Evolutionary conservation across 805 yeast species (phyloP), one percentile per base, ranked within the genome.

Genomic region (Lipomyces japonicus): DNA sequence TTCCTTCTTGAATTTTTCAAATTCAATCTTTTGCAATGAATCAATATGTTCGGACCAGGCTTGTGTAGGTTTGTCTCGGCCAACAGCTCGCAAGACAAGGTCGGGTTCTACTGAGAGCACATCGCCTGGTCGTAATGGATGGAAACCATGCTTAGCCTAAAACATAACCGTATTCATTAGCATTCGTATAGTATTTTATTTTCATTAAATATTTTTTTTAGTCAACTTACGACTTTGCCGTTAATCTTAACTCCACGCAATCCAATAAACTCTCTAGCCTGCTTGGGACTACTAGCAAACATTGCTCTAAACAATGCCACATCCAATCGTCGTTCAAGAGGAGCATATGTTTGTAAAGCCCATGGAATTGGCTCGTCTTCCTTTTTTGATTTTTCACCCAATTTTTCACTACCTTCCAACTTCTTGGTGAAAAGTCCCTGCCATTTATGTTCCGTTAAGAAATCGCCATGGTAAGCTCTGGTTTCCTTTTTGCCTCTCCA

Each of bases 381-480:
- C n/a, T n/a, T n/a, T n/a, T n/a, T n/a, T n/a, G 47, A 6, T 34
- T 7, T 25, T 9, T 42, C 44, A 7, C 43, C 42, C 3, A 52
- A 39, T n/a, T 51, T 31, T 23, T 39, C 47, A 36, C 88, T 96
- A 25, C 95, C 86, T 52, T 84, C 82, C 59, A 89, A 73, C 52
- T 82, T 81, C 41, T 75, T 73, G 46, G 80, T 72, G 71, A 91
- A 90, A 43, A 77, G 68, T 6, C 80, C 70, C 64, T 84, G 84
- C 83, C 89, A 86, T 65, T 90, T 80, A 18, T 79, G 72, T 67
- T 93, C 98, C 0, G 91, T 85, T 48, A 91, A 68, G 66, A 84
- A 87, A 64, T 93, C 97, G 61, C 98, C 98, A 67, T 91, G 98
- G 68, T 91, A 91, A 1, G 91, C 84, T 70, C 98, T 80, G 5